A percentile compares a stretch with the other conserved stretches of the same genome.
phyloP scores from a whole-genome alignment of 345 rosid genomes.

The Linum trigynum region DNA sequence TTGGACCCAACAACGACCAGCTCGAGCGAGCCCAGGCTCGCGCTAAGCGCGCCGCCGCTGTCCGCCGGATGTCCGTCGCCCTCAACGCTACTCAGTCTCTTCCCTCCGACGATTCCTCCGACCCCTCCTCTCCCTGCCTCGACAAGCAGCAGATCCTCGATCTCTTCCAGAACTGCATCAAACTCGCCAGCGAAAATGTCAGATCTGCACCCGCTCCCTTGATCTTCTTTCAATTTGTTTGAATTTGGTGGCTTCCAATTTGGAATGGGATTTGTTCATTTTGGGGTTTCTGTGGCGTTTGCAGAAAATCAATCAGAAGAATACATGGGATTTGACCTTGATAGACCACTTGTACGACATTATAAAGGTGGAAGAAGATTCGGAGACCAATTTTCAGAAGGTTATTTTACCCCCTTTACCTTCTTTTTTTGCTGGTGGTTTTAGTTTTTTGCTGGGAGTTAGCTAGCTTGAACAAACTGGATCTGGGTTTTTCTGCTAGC shows the following conservation, averaged over 20 bases:
- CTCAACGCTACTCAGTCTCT: conserved; percentile 15
- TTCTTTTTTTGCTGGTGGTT: background rate
- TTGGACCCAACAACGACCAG: conserved; percentile 72
- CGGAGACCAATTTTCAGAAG: conserved; percentile 91
- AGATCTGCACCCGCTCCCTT: conserved; percentile 6
- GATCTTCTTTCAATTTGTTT: background rate
- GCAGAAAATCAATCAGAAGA: conserved; percentile 90
- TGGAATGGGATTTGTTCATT: background rate
- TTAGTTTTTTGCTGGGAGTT: background rate
- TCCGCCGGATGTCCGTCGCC: conserved; percentile 58
- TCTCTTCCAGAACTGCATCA: conserved; percentile 86
- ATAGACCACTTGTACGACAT: conserved; percentile 82
- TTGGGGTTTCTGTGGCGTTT: background rate
- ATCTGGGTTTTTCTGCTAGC: background rate
- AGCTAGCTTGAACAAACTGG: too few relatives aligned
- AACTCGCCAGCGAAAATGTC: conserved; percentile 92
- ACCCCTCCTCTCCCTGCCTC: conserved; percentile 51
- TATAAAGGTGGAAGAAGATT: conserved; percentile 75
- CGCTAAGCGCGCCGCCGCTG: conserved; percentile 77
- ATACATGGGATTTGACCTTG: conserved; percentile 80
- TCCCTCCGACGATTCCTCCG: conserved; percentile 12
- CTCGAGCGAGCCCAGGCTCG: conserved; percentile 89
- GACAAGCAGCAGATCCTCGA: conserved; percentile 77
- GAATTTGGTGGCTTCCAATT: conserved; percentile 1
- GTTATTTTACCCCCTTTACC: conserved; percentile 23